Conservation (phyloP, 495 filamentous ascomycete species). For the Cercophora samala region DNA sequence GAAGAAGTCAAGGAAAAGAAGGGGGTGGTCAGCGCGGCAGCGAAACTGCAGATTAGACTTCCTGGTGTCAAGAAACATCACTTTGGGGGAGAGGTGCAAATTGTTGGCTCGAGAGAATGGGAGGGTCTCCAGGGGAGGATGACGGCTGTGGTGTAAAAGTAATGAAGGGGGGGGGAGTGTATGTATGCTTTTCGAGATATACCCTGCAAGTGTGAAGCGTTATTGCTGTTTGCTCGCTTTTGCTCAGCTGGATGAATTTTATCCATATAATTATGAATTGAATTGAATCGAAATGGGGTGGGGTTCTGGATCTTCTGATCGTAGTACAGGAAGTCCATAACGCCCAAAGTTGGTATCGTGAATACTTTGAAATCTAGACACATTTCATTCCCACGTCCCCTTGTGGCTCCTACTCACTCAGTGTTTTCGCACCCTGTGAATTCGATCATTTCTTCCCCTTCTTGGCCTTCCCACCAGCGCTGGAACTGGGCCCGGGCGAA, state of each 20-base stretch:
- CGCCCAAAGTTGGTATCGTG: slow-evolving; percentile 1
- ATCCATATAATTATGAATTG: too few species aligned
- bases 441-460: slow-evolving; percentile 44
- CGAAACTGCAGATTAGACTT: slow-evolving; percentile 46
- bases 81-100: slow-evolving; percentile 35
- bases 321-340: background rate
- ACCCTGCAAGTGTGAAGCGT: background rate
- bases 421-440: background rate
- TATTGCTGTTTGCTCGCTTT: background rate
- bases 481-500: slow-evolving; percentile 21
- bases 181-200: slow-evolving; percentile 8
- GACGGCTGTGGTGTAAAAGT: background rate
- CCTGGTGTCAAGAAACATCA: slow-evolving; percentile 37
- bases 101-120: slow-evolving; percentile 44
- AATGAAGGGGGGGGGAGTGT: background rate
- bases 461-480: slow-evolving; percentile 32
- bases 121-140: slow-evolving; percentile 39
- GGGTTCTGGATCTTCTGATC: background rate
- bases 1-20: slow-evolving; percentile 29
- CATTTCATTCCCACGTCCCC: background rate
- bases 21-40: slow-evolving; percentile 32
- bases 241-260: background rate
- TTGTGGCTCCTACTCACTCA: background rate
- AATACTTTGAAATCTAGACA: background rate
- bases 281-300: background rate